Percentiles rank a stretch among this genome's conserved stretches.
Conservation (phyloP, 768 basidiomycete genomes). For the Suillus hirtellus region DNA sequence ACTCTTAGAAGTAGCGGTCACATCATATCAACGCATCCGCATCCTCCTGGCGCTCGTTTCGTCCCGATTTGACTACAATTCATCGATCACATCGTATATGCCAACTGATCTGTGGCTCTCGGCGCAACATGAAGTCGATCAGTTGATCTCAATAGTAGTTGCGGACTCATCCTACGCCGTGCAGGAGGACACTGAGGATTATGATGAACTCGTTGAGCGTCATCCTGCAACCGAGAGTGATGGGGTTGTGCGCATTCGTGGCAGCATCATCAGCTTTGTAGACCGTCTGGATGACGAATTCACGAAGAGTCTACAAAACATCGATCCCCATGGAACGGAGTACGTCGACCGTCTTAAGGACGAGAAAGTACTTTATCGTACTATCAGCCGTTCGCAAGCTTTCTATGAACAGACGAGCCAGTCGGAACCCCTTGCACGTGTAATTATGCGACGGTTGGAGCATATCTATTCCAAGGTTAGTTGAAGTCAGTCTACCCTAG, state of each 20-base stretch:
- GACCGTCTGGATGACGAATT: conserved; percentile 98
- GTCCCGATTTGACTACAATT: conserved; percentile 96
- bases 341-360: conserved; percentile 97
- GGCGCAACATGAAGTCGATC: conserved; percentile 86
- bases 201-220: conserved; percentile 88
- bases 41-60: conserved; percentile 93
- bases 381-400: conserved; percentile 89
- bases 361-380: conserved; percentile 91
- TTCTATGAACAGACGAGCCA: conserved; percentile 84
- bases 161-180: conserved; percentile 75
- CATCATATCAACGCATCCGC: conserved; percentile 90
- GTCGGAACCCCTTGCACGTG: conserved; percentile 78
- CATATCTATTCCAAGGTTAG: conserved; percentile 97
- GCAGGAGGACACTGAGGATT: conserved; percentile 85
- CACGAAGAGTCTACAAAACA: conserved; percentile 94
- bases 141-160: conserved; percentile 78
- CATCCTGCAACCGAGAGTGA: conserved; percentile 68
- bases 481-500: neutral
- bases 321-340: conserved; percentile 98
- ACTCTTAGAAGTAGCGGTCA: conserved; percentile 80
- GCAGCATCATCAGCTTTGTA: conserved; percentile 93
- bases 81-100: conserved; percentile 83
- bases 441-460: conserved; percentile 93
- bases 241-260: conserved; percentile 84
- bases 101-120: conserved; percentile 89